These are phyloP conservation scores for Tephrocybe sp. DNA, from an alignment of 768 basidiomycete species.

Conservation along the genomic window DNA sequence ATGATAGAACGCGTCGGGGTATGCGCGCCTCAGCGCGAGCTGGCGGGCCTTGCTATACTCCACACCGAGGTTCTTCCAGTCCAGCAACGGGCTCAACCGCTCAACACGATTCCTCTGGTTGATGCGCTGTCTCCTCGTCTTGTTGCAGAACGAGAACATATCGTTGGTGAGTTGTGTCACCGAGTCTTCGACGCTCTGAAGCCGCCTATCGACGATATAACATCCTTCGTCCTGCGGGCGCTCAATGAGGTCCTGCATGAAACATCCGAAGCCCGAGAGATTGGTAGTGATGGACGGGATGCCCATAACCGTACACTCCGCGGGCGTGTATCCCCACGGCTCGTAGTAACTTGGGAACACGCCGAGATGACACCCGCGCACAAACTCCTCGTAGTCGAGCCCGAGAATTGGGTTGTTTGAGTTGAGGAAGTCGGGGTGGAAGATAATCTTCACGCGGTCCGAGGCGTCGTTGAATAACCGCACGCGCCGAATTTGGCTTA, in stretches of 20 bases:
- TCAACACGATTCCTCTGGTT: conserved; percentile 99
- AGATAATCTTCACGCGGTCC: conserved; percentile 96
- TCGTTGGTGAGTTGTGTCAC: conserved; percentile 78
- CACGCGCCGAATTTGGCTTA: conserved; percentile 93
- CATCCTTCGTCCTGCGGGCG: conserved; percentile 92
- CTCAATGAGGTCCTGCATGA: conserved; percentile 98
- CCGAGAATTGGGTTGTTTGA: conserved; percentile 97
- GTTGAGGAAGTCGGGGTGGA: conserved; percentile 98
- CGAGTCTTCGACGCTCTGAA: conserved; percentile 88
- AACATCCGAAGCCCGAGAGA: conserved; percentile 95
- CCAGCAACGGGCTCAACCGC: conserved; percentile 86
- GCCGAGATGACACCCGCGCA: conserved; percentile 95
- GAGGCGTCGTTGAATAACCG: conserved; percentile 86
- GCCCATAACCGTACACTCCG: conserved; percentile 99
- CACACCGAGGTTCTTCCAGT: conserved; percentile 98
- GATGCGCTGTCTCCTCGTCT: conserved; percentile 94
- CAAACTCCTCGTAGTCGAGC: conserved; percentile 98
- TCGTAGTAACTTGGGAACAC: conserved; percentile 99
- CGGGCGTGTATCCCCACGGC: conserved; percentile 96
- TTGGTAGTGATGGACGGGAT: conserved; percentile 98
- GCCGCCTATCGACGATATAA: conserved; percentile 93
- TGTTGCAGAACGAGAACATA: conserved; percentile 75
- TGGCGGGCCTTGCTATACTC: conserved; percentile 97
- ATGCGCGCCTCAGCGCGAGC: conserved; percentile 87
- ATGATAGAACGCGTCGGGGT: conserved; percentile 89